Evolutionary conservation across 257 asterid genomes (phyloP).

Genomic region (Phtheirospermum japonicum): DNA sequence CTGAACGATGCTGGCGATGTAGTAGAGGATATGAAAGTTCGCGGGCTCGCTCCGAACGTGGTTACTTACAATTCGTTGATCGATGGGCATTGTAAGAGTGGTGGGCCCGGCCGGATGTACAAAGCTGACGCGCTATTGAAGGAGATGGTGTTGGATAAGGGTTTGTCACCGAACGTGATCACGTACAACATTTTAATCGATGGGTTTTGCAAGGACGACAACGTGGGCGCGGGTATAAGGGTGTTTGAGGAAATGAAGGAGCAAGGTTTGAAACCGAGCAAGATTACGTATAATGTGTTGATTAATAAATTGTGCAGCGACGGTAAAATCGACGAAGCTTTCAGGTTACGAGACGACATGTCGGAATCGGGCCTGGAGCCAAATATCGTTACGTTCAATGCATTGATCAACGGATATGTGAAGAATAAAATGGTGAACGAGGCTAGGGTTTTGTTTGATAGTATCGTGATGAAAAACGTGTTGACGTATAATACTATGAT

Average conservation of each 20-base stretch:
- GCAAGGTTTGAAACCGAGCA: constrained; percentile 45
- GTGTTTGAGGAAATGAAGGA: constrained; percentile 64
- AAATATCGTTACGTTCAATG: constrained; percentile 58
- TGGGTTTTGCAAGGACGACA: constrained; percentile 81
- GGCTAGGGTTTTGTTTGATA: constrained; percentile 60
- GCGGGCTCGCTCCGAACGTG: constrained; percentile 59
- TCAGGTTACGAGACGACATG: constrained; percentile 59
- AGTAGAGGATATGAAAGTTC: constrained; percentile 75
- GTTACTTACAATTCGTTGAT: constrained; percentile 70
- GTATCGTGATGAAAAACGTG: constrained; percentile 46
- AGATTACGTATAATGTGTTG: constrained; percentile 61
- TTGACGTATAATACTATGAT: constrained; percentile 62
- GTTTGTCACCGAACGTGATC: constrained; percentile 47
- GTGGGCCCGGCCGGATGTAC: constrained; percentile 68
- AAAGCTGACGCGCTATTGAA: constrained; percentile 61
- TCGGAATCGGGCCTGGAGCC: constrained; percentile 56
- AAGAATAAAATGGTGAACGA: constrained; percentile 57
- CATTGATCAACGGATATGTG: constrained; percentile 58
- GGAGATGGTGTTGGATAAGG: constrained; percentile 77
- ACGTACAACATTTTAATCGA: constrained; percentile 70
- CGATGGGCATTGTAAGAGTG: constrained; percentile 72
- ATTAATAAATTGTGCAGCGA: constrained; percentile 58
- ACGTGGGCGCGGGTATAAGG: constrained; percentile 49
- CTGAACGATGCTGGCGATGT: constrained; percentile 68
- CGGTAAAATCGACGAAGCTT: constrained; percentile 63